Conservation (phyloP, 768 basidiomycete genomes). For the Serendipita sp. region DNA sequence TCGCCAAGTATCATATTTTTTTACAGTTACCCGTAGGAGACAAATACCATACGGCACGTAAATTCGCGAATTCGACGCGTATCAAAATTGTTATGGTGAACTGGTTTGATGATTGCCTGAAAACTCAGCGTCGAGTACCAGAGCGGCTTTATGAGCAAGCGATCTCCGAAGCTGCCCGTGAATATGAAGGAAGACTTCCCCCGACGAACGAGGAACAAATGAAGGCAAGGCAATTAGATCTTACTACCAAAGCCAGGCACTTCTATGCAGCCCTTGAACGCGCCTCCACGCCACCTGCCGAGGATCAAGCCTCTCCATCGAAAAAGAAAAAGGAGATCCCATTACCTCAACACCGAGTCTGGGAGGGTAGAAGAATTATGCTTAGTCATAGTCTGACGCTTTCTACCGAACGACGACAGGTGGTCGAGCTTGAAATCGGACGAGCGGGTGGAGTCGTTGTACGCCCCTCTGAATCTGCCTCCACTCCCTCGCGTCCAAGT, state of each 20-base stretch:
- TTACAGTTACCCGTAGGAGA: constrained; percentile 6
- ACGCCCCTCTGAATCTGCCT: background rate
- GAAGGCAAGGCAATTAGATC: constrained; percentile 8
- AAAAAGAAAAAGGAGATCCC: background rate
- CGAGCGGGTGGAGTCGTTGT: constrained; percentile 43
- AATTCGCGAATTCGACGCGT: constrained; percentile 39
- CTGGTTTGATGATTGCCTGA: constrained; percentile 67
- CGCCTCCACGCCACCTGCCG: background rate
- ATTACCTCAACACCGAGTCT: constrained; percentile 27
- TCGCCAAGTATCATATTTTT: too few species aligned
- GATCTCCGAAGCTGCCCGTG: constrained; percentile 19
- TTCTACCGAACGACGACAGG: constrained; percentile 29
- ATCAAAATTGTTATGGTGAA: constrained; percentile 71
- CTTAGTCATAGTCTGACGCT: constrained; percentile 47
- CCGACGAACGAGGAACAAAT: background rate
- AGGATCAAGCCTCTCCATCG: background rate
- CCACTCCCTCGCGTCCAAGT: constrained; percentile 4
- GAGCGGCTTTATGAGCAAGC: constrained; percentile 18
- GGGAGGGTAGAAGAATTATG: constrained; percentile 44
- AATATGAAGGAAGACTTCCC: constrained; percentile 21
- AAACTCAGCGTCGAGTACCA: constrained; percentile 15
- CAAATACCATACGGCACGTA: constrained; percentile 28
- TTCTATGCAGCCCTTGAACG: background rate
- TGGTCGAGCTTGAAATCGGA: constrained; percentile 43
- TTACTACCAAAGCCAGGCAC: background rate